Evolutionary conservation across 805 yeast genomes (phyloP).

Genomic region (Kazachstania viticola): DNA sequence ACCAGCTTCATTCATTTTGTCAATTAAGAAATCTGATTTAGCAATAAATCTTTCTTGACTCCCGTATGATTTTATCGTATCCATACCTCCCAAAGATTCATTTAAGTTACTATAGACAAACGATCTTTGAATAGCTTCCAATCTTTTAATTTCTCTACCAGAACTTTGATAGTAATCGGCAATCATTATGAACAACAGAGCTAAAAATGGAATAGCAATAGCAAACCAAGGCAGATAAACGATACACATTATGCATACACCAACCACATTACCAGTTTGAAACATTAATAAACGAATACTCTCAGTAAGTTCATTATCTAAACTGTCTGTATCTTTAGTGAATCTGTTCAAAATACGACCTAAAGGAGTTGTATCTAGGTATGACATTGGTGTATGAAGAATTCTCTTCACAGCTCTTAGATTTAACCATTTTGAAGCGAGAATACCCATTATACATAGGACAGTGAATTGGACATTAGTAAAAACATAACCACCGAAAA

Average conservation of each 20-base stretch:
- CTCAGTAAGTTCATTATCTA: constrained; percentile 71
- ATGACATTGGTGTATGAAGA: constrained; percentile 71
- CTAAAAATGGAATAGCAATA: constrained; percentile 50
- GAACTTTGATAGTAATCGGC: constrained; percentile 38
- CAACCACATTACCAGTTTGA: constrained; percentile 44
- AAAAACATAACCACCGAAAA: constrained; percentile 37
- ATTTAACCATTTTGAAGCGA: constrained; percentile 49
- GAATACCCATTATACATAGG: constrained; percentile 32
- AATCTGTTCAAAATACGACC: constrained; percentile 80
- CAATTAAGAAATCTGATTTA: constrained; percentile 38
- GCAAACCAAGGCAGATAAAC: constrained; percentile 73
- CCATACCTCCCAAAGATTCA: constrained; percentile 39
- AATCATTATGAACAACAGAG: constrained; percentile 32
- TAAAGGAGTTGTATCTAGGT: constrained; percentile 75
- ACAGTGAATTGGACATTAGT: constrained; percentile 25
- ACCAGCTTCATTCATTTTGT: constrained; percentile 43
- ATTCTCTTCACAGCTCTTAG: constrained; percentile 47
- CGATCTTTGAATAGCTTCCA: constrained; percentile 42
- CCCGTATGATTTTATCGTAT: constrained; percentile 35
- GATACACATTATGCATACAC: constrained; percentile 57
- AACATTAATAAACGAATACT: constrained; percentile 50
- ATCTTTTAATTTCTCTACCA: constrained; percentile 39
- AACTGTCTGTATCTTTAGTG: constrained; percentile 76
- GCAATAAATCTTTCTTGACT: constrained; percentile 28
- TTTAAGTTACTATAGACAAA: constrained; percentile 40